Evolutionary conservation across 176 grass and related monocot genomes (phyloP).

Genomic region (Aechmea fasciata): DNA sequence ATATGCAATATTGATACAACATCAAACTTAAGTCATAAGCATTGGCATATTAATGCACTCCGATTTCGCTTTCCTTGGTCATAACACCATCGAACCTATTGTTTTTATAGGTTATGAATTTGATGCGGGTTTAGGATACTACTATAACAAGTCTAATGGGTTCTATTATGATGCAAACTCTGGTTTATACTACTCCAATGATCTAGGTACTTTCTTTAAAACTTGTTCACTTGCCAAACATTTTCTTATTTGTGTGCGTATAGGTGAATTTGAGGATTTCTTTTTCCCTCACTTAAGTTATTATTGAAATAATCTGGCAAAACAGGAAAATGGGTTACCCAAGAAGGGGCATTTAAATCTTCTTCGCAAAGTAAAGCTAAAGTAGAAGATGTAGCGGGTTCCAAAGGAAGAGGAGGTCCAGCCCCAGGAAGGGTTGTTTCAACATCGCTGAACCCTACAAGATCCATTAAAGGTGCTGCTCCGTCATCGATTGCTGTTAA

Average conservation of each 20-base stretch:
- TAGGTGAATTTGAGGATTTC: background rate
- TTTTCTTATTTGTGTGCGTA: background rate
- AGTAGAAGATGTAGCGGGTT: background rate
- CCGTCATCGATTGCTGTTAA: conserved; percentile 40
- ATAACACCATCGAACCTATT: background rate
- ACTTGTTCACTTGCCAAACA: background rate
- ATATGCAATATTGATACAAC: background rate
- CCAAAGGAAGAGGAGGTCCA: conserved; percentile 39
- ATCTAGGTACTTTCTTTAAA: conserved; percentile 42
- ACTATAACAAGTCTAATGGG: conserved; percentile 56
- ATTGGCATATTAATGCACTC: background rate
- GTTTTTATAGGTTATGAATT: conserved; percentile 56
- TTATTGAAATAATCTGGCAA: conserved; percentile 10
- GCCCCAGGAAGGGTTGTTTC: conserved; percentile 61
- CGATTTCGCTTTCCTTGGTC: background rate
- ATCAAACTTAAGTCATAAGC: background rate
- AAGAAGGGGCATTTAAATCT: conserved; percentile 66
- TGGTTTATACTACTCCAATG: conserved; percentile 67
- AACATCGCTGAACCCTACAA: conserved; percentile 56
- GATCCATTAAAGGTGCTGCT: conserved; percentile 44
- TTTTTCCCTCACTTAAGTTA: background rate
- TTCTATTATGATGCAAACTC: conserved; percentile 68
- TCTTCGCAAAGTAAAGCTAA: conserved; percentile 27
- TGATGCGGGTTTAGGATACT: conserved; percentile 56
- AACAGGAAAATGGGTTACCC: conserved; percentile 69